Conservation (phyloP, 352 stramenopile genomes). For the Globisporangium nodosum region DNA sequence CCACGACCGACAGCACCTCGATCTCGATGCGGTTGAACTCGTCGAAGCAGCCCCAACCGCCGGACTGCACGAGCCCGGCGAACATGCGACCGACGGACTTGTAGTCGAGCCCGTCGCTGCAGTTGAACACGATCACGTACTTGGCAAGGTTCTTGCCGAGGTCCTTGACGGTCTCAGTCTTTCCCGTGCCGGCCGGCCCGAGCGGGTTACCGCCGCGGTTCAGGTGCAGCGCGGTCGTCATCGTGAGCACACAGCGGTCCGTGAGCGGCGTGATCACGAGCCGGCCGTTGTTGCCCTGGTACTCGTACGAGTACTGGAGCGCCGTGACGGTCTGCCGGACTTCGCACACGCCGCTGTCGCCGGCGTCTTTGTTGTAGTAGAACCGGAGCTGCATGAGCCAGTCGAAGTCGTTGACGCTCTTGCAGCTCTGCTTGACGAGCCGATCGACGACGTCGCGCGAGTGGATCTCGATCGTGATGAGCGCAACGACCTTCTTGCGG, state of each 20-base stretch:
- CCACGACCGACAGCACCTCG: slow-evolving; percentile 92
- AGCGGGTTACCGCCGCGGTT: slow-evolving; percentile 90
- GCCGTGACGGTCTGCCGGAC: slow-evolving; percentile 85
- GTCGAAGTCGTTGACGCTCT: slow-evolving; percentile 90
- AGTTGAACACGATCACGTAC: slow-evolving; percentile 95
- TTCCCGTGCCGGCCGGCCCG: slow-evolving; percentile 89
- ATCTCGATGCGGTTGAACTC: slow-evolving; percentile 97
- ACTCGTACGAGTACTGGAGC: slow-evolving; percentile 84
- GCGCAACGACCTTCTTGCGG: slow-evolving; percentile 94
- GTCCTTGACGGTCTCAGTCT: slow-evolving; percentile 94
- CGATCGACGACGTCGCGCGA: slow-evolving; percentile 94
- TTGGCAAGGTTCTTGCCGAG: slow-evolving; percentile 92
- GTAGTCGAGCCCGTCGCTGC: slow-evolving; percentile 92
- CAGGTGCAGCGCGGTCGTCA: slow-evolving; percentile 90
- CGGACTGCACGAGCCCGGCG: slow-evolving; percentile 88
- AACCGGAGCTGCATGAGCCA: slow-evolving; percentile 88
- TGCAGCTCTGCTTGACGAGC: slow-evolving; percentile 92
- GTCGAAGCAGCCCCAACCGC: slow-evolving; percentile 93
- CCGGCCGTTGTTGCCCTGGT: slow-evolving; percentile 85
- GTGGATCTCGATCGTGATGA: slow-evolving; percentile 98
- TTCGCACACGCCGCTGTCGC: slow-evolving; percentile 77
- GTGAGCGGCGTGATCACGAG: slow-evolving; percentile 95
- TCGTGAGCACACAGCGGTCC: slow-evolving; percentile 92
- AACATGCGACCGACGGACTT: slow-evolving; percentile 93
- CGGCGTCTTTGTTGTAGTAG: slow-evolving; percentile 83